phyloP scores from a whole-genome alignment of 139 green algal species.

The Desmodesmus armatus region DNA sequence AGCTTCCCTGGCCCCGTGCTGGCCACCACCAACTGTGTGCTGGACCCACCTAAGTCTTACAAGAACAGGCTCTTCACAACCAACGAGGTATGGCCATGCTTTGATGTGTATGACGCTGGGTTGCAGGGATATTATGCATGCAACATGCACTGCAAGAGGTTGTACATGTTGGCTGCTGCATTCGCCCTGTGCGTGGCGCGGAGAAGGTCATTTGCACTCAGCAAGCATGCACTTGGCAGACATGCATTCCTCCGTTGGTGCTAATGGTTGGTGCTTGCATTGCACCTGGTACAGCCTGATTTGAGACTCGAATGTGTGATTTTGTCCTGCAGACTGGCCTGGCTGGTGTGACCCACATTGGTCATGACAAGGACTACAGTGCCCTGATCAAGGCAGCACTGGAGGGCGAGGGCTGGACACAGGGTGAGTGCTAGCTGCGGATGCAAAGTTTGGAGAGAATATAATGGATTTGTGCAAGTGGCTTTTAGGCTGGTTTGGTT shows the following conservation, averaged over 20 bases:
- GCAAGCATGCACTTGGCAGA: too few relatives aligned
- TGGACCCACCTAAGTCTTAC: slow-evolving; percentile 70
- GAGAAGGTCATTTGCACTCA: too few relatives aligned
- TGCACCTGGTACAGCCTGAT: too few relatives aligned
- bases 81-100: slow-evolving; percentile 72
- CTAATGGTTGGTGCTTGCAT: too few relatives aligned
- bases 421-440: slow-evolving; percentile 14
- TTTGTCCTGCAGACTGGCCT: slow-evolving; percentile 63
- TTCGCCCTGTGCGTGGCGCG: too few relatives aligned
- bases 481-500: slow-evolving; percentile 64
- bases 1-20: slow-evolving; percentile 62
- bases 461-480: slow-evolving; percentile 21
- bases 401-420: slow-evolving; percentile 44
- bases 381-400: slow-evolving; percentile 61
- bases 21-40: slow-evolving; percentile 85
- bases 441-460: slow-evolving; percentile 17
- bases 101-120: too few relatives aligned
- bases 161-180: too few relatives aligned
- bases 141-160: too few relatives aligned
- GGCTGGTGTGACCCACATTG: slow-evolving; percentile 57
- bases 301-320: too few relatives aligned
- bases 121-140: too few relatives aligned
- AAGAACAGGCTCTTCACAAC: slow-evolving; percentile 76
- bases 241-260: too few relatives aligned
- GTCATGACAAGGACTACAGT: slow-evolving; percentile 57